These are phyloP conservation scores for Daldinia bambusicola DNA, from an alignment of 495 filamentous ascomycete species.

Conservation along the genomic window DNA sequence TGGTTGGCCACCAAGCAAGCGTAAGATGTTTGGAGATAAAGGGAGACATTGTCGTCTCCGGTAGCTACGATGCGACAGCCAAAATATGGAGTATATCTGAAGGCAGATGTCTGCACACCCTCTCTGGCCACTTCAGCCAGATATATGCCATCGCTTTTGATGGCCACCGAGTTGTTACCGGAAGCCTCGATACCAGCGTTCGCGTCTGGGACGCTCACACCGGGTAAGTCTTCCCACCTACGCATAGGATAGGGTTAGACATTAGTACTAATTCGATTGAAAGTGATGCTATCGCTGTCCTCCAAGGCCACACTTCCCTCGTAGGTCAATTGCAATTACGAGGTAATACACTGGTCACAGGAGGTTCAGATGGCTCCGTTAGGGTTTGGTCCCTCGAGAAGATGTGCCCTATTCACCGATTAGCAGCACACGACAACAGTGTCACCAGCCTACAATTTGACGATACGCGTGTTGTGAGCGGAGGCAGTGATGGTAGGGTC, in stretches of 20 bases:
- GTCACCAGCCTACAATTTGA: constrained; percentile 98
- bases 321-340: constrained; percentile 98
- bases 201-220: constrained; percentile 94
- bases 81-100: constrained; percentile 97
- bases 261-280: constrained; percentile 39
- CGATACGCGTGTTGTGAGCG: constrained; percentile 90
- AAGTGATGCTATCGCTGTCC: constrained; percentile 85
- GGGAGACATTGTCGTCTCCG: constrained; percentile 93
- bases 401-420: constrained; percentile 88
- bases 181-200: constrained; percentile 95
- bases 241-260: constrained; percentile 1
- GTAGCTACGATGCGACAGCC: constrained; percentile 96
- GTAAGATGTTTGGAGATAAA: constrained; percentile 96
- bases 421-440: constrained; percentile 98
- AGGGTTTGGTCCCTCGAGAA: constrained; percentile 92
- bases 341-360: constrained; percentile 92
- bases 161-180: constrained; percentile 91
- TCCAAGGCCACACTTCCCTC: constrained; percentile 96
- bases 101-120: constrained; percentile 86
- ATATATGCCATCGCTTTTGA: constrained; percentile 99
- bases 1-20: constrained; percentile 95
- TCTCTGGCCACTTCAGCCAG: constrained; percentile 97
- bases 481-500: constrained; percentile 93
- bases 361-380: constrained; percentile 94
- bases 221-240: constrained; percentile 66